Base-by-base conservation (phyloP, 495 filamentous ascomycete genomes). In the Barbatosphaeria neglecta region DNA sequence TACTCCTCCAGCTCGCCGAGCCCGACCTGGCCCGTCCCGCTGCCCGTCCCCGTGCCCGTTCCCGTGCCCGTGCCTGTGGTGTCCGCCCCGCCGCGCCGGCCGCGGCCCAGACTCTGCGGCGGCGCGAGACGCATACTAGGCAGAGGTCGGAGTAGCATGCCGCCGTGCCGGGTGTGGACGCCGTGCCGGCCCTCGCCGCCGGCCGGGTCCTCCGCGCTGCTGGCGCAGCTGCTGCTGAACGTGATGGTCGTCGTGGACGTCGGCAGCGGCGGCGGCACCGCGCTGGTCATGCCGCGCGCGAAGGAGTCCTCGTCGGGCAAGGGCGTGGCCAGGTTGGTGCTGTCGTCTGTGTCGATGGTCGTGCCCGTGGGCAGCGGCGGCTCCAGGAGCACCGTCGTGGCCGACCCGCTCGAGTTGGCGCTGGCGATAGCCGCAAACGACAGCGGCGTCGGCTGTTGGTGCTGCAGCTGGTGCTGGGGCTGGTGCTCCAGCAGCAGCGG, bases 401-500 rank as follows among this genome's bases (percentile, higher is more conserved):
- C 11, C 13, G 48, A 43, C 11, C 22, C 43, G 5, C 43, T 50
- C 24, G 43, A 33, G 43, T 50, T 50, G 37, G 41, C 48, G 13
- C 22, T 20, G 15, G 39, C 22, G 0, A 23, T 4, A 5, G 39
- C 20, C 5, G 39, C 20, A 10, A 41, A 23, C 2, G 39, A 22
- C 1, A 41, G 20, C 10, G 39, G 39, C 6, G 39, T 22, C 10
- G 39, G 39, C 10, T 41, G 39, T 11, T 41, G 39, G 5, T 23
- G 20, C 22, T 24, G 20, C 18, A 13, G 33, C 33, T 37, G 38
- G 16, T 23, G 16, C 10, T 11, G 39, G 19, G 20, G 22, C 9
- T 3, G 39, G 39, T 6, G 20, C 22, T 22, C 6, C 13, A n/a
- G 33, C 13, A 37, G 33, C 13, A 37, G 27, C 6, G 13, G 27